Conservation (phyloP, 495 filamentous ascomycete species). For the Aspergillus asperescens region DNA sequence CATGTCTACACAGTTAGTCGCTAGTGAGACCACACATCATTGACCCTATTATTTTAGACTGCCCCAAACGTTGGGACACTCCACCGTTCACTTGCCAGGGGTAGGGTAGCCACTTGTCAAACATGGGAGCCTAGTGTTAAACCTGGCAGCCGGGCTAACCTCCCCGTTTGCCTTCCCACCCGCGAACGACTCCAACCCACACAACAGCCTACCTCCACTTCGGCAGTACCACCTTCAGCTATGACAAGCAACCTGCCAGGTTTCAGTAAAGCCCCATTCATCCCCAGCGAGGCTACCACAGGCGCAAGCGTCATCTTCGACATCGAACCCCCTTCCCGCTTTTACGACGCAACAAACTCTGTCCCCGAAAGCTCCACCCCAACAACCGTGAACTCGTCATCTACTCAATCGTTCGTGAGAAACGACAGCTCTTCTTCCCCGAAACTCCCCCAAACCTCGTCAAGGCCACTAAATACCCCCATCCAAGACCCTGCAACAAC, state of each 20-base stretch:
- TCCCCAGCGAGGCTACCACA: not conserved
- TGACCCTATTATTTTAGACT: not conserved
- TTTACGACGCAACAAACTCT: slow-evolving; percentile 13
- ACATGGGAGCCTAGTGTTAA: not conserved
- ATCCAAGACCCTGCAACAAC: not conserved
- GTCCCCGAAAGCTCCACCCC: slow-evolving; percentile 5
- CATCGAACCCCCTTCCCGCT: slow-evolving; percentile 11
- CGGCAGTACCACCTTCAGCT: not conserved
- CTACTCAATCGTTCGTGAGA: slow-evolving; percentile 1
- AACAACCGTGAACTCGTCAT: slow-evolving; percentile 10
- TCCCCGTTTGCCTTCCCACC: not conserved
- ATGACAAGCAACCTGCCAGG: slow-evolving; percentile 67
- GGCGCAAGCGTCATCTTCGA: not conserved
- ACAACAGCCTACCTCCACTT: not conserved
- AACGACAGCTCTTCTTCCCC: slow-evolving; percentile 5
- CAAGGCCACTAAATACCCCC: not conserved
- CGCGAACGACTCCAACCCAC: not conserved
- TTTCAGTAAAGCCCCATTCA: slow-evolving; percentile 36
- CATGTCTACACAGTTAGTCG: not conserved
- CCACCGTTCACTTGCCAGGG: not conserved
- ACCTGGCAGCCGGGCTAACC: not conserved
- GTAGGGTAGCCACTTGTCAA: not conserved
- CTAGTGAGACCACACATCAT: not conserved
- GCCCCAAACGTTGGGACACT: not conserved
- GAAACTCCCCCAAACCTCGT: slow-evolving; percentile 2